phyloP scores from a whole-genome alignment of 768 basidiomycete genomes.

The Boletus fagicola region DNA sequence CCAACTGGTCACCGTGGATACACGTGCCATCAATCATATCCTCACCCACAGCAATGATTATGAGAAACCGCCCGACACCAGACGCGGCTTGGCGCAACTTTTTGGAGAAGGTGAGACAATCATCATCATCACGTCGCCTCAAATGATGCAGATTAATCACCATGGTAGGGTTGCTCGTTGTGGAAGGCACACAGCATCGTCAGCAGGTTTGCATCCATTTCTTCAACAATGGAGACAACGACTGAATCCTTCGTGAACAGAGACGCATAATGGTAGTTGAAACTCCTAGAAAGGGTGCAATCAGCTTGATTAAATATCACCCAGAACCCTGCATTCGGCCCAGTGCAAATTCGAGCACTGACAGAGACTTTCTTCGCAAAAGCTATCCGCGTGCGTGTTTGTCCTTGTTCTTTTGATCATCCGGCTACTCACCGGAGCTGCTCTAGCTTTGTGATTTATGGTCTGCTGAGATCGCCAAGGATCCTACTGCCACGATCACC shows the following conservation, averaged over 20 bases:
- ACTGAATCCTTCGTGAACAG: constrained; percentile 3
- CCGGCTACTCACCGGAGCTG: not conserved
- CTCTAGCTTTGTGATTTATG: constrained; percentile 48
- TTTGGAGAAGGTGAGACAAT: constrained; percentile 38
- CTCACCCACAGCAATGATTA: constrained; percentile 55
- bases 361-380: constrained; percentile 59
- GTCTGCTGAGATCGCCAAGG: constrained; percentile 33
- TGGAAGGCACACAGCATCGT: constrained; percentile 41
- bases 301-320: not conserved
- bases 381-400: constrained; percentile 25
- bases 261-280: constrained; percentile 31
- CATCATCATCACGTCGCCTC: not conserved
- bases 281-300: not conserved
- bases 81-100: constrained; percentile 39
- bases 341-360: constrained; percentile 54
- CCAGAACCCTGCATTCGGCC: constrained; percentile 67
- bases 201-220: constrained; percentile 33
- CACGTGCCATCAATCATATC: constrained; percentile 62
- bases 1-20: constrained; percentile 57
- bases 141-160: not conserved
- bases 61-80: constrained; percentile 48
- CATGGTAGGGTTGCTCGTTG: constrained; percentile 49
- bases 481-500: constrained; percentile 19
- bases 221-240: not conserved
- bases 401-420: not conserved